Base-by-base conservation (phyloP, 164 flowering plant species). In the Tetrastigma voinierianum region DNA sequence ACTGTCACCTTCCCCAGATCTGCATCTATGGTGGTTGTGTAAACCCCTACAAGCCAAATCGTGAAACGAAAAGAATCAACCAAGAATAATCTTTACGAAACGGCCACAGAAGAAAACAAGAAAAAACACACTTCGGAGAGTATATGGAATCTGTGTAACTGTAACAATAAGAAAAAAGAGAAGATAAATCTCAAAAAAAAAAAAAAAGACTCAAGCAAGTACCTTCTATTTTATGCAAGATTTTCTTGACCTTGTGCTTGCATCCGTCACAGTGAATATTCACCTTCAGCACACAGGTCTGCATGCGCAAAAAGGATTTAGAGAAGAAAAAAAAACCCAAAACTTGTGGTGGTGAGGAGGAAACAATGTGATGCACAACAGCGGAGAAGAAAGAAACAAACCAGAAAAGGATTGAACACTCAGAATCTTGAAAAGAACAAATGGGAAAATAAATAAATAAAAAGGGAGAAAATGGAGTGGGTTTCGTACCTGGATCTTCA, bases 1-100 rank as follows among this genome's bases (percentile, higher is more conserved):
- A 94, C 97, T 12, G 91, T 88, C 61, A 94, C 98, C 76, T 86
- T 94, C 74, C 96, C 96, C 65, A 78, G 92, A 53, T 91, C 97
- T 52, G 93, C 67, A 80, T 94, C 97, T 72, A 94, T 83, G 8
- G 32, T 74, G 15, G 82, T 84, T 0, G 74, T 84, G 67, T 82
- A 95, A 20, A 95, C 99, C 51, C 99, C 98, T 95, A 32, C 56
- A 59, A 32, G 56, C 3, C n/a, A 21, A 55, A 20, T 4, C 21
- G n/a, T 3, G 40, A 51, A 9, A 19, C 19, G 19, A 53, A 46
- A 19, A 18, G 49, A 57, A 59, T 24, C 15, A 55, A 25, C n/a
- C 62, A 52, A 17, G 8, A 16, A 23, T 52, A 46, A 9, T 3
- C 18, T 57, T 46, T 19, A 16, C 10, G 11, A 16, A 12, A 32